These are phyloP conservation scores for Rhodotorula sp. DNA, from an alignment of 1,284 basidiomycete genomes.

Conservation along the genomic window DNA sequence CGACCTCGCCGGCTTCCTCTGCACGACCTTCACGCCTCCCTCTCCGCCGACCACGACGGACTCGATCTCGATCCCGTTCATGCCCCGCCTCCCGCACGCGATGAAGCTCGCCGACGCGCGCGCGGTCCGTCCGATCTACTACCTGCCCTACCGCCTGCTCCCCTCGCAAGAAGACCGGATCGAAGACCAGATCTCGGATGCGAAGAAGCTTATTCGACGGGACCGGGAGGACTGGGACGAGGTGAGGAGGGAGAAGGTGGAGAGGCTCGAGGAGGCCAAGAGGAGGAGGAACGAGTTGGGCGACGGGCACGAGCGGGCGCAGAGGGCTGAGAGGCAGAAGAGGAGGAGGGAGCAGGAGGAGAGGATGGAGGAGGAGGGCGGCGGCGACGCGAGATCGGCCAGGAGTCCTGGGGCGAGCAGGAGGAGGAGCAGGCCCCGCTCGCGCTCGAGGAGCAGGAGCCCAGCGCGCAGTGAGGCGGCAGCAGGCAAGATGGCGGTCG, in stretches of 20 bases:
- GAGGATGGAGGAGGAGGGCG: conserved; percentile 10
- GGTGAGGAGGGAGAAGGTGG: conserved; percentile 2
- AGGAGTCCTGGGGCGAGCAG: neutral
- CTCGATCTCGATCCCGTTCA: conserved; percentile 27
- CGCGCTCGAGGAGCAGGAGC: neutral
- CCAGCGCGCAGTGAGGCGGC: neutral
- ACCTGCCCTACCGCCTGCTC: conserved; percentile 40
- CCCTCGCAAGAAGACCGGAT: conserved; percentile 42
- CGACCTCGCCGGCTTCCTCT: conserved; percentile 41
- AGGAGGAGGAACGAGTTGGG: neutral
- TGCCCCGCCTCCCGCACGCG: conserved; percentile 39
- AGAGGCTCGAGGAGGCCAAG: conserved; percentile 3
- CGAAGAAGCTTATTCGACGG: conserved; percentile 13
- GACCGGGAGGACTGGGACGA: conserved; percentile 27
- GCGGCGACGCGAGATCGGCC: neutral
- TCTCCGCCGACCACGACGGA: conserved; percentile 2
- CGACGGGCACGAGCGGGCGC: conserved; percentile 14
- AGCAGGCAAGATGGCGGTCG: neutral
- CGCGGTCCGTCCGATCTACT: conserved; percentile 39
- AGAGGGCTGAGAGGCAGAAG: conserved; percentile 26
- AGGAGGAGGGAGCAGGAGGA: conserved; percentile 22
- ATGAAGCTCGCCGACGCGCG: conserved; percentile 16
- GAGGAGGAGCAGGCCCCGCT: neutral
- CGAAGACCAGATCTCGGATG: conserved; percentile 35
- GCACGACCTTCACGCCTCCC: conserved; percentile 34